phyloP scores from a whole-genome alignment of 1,284 basidiomycete species.

The Cerioporus squamosus region DNA sequence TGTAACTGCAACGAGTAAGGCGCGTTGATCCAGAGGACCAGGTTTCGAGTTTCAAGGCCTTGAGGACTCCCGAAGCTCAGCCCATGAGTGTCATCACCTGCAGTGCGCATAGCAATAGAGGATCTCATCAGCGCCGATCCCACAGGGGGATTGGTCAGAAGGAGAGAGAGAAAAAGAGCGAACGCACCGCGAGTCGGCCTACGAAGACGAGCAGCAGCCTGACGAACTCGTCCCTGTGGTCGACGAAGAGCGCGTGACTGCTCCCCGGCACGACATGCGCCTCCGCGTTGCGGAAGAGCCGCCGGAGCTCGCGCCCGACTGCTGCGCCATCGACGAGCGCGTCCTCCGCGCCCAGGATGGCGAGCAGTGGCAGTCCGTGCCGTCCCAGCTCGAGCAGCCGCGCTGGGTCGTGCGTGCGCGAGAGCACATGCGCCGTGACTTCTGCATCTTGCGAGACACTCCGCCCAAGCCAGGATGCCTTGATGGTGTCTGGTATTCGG shows the following conservation, averaged over 20 bases:
- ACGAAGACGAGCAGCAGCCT: conserved; percentile 23
- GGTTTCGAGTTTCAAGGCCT: neutral
- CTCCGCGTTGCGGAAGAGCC: conserved; percentile 27
- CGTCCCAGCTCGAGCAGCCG: conserved; percentile 24
- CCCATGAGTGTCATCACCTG: conserved; percentile 25
- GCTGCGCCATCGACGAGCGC: conserved; percentile 20
- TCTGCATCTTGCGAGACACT: conserved; percentile 20
- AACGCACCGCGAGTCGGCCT: conserved; percentile 22
- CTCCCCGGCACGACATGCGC: conserved; percentile 23
- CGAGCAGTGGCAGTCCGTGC: conserved; percentile 27
- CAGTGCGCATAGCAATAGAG: neutral
- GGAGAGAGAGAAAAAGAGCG: neutral
- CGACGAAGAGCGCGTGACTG: conserved; percentile 30
- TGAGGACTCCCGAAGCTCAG: conserved; percentile 1
- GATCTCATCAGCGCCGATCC: conserved; percentile 1
- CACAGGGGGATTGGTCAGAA: neutral
- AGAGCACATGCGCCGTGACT: conserved; percentile 9
- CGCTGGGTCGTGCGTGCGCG: conserved; percentile 21
- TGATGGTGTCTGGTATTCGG: conserved; percentile 17
- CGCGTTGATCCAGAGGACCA: neutral
- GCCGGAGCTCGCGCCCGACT: conserved; percentile 22
- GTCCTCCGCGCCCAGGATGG: conserved; percentile 27
- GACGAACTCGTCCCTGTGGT: conserved; percentile 28
- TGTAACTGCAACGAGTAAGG: neutral
- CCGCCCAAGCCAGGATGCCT: conserved; percentile 26